A percentile compares a stretch with the other conserved stretches of the same genome.
These are phyloP conservation scores for Pyrenophora seminiperda DNA, from an alignment of 2,329 filamentous ascomycete genomes.

Conservation along the genomic window DNA sequence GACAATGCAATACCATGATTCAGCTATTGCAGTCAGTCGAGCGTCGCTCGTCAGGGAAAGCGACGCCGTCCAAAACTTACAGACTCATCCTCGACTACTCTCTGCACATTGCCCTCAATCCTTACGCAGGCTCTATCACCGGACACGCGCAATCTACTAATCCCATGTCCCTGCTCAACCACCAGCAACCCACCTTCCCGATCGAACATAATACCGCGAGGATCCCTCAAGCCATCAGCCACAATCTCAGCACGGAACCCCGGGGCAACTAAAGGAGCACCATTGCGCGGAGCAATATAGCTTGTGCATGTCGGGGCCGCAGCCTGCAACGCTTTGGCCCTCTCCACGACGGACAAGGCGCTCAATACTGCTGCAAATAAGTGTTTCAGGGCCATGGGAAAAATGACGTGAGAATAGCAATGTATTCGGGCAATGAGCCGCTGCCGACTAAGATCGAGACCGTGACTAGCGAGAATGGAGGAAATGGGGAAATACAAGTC, in stretches of 20 bases:
- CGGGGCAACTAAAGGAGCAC: constrained; percentile 49
- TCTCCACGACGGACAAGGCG: constrained; percentile 22
- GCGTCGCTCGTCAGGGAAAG: neutral
- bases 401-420: constrained; percentile 21
- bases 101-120: constrained; percentile 26
- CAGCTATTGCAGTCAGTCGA: constrained; percentile 34
- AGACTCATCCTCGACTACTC: constrained; percentile 33
- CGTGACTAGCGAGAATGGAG: constrained; percentile 1
- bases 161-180: constrained; percentile 50
- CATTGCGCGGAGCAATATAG: constrained; percentile 46
- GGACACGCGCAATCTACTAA: constrained; percentile 47
- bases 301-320: constrained; percentile 42
- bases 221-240: constrained; percentile 52
- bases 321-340: constrained; percentile 32
- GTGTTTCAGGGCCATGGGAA: constrained; percentile 31
- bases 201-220: constrained; percentile 57
- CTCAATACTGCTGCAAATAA: constrained; percentile 29
- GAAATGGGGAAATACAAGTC: neutral
- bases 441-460: neutral
- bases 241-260: constrained; percentile 54
- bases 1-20: constrained; percentile 61
- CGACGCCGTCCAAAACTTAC: constrained; percentile 29
- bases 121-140: constrained; percentile 39
- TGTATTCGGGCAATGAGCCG: constrained; percentile 1
- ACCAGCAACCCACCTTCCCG: constrained; percentile 55